phyloP scores from a whole-genome alignment of 2,329 filamentous ascomycete genomes.

The Curvularia hawaiiensis region DNA sequence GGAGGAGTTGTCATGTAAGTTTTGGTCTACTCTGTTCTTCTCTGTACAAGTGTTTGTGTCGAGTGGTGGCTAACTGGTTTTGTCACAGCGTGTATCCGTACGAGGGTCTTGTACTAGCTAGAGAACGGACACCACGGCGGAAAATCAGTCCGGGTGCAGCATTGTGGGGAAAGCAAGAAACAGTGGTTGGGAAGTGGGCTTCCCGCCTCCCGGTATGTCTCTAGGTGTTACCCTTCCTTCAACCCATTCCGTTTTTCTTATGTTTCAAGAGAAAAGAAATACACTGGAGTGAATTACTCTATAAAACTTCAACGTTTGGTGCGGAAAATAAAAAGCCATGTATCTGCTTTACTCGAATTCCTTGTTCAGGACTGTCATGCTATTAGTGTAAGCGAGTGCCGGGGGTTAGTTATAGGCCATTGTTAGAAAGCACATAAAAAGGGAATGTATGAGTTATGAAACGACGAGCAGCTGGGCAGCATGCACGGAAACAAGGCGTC shows the following conservation, averaged over 20 bases:
- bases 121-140: background rate
- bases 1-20: slow-evolving; percentile 79
- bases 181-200: background rate
- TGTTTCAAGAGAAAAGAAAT: background rate
- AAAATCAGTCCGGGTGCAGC: background rate
- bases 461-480: background rate
- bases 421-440: background rate
- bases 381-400: background rate
- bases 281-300: background rate
- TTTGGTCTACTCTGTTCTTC: background rate
- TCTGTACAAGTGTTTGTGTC: background rate
- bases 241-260: background rate
- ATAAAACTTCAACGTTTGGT: background rate
- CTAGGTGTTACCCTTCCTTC: background rate
- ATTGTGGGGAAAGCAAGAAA: background rate
- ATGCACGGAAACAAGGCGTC: background rate
- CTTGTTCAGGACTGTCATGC: background rate
- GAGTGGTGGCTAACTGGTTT: slow-evolving; percentile 4
- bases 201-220: background rate
- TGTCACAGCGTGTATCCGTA: slow-evolving; percentile 49
- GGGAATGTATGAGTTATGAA: background rate
- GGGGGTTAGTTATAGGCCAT: background rate
- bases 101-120: slow-evolving; percentile 53
- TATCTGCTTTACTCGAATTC: background rate
- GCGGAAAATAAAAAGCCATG: background rate